phyloP scores from a whole-genome alignment of 495 filamentous ascomycete species.

The Neurospora sp. region DNA sequence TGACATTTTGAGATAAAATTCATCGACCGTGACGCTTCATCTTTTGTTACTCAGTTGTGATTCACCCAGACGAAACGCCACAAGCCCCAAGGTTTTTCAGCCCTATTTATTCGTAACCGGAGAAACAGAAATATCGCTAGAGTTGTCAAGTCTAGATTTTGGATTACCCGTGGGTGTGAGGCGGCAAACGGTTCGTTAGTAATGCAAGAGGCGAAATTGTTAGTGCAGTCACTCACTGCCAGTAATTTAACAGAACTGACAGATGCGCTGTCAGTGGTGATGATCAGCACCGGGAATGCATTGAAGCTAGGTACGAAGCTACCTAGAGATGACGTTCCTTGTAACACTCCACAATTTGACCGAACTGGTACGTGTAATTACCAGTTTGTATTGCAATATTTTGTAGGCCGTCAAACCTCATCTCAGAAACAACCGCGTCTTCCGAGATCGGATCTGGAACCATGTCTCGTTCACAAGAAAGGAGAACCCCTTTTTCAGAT shows the following conservation, averaged over 20 bases:
- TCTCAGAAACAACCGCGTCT: not conserved
- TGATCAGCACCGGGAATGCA: not conserved
- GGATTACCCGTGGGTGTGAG: not conserved
- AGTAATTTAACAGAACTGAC: not conserved
- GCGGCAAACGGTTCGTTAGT: not conserved
- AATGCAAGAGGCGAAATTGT: not conserved
- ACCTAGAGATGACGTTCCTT: not conserved
- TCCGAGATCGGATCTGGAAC: not conserved
- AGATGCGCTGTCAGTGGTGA: not conserved
- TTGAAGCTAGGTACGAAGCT: not conserved
- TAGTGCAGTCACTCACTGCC: not conserved
- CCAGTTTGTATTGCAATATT: not conserved
- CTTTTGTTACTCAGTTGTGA: not conserved
- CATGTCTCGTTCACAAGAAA: not conserved
- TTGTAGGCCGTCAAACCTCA: not conserved
- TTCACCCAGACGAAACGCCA: not conserved
- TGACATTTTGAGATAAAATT: not conserved
- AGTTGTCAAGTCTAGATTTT: not conserved
- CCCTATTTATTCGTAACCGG: not conserved
- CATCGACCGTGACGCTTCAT: not conserved
- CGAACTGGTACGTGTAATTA: not conserved
- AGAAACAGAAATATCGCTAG: not conserved
- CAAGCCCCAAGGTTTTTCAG: not conserved
- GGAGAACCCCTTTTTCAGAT: not conserved
- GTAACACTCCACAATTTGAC: not conserved